Evolutionary conservation across 1,284 basidiomycete species (phyloP).

Genomic region (Golubevia sp.): DNA sequence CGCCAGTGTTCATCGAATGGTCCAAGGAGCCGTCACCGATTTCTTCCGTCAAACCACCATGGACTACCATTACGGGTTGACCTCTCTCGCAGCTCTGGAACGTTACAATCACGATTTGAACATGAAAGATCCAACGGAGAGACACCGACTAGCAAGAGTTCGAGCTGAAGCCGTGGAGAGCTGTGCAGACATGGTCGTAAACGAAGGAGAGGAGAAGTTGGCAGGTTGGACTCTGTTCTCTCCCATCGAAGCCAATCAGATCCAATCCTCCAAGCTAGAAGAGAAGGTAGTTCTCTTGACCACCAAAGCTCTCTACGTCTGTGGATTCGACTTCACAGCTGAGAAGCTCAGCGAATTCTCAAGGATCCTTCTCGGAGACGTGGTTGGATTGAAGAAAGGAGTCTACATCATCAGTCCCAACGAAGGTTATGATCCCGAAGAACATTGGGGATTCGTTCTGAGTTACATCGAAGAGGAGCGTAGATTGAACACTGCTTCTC

Average conservation of each 20-base stretch:
- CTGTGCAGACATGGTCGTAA: constrained; percentile 77
- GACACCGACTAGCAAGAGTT: constrained; percentile 83
- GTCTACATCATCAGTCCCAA: constrained; percentile 37
- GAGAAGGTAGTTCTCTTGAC: constrained; percentile 84
- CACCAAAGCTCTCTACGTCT: constrained; percentile 30
- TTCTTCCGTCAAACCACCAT: constrained; percentile 81
- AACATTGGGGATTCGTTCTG: constrained; percentile 49
- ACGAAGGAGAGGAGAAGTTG: constrained; percentile 77
- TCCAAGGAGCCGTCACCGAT: constrained; percentile 72
- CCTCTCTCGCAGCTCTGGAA: constrained; percentile 24
- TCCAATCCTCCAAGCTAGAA: constrained; percentile 68
- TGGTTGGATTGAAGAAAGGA: constrained; percentile 82
- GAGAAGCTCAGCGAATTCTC: constrained; percentile 52
- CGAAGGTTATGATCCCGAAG: constrained; percentile 41
- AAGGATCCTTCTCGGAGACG: constrained; percentile 80
- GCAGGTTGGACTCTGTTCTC: constrained; percentile 91
- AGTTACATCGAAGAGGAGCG: constrained; percentile 26
- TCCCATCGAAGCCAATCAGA: constrained; percentile 76
- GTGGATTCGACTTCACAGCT: constrained; percentile 72
- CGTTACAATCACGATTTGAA: constrained; percentile 66
- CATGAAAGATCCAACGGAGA: constrained; percentile 84
- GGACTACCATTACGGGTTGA: constrained; percentile 35
- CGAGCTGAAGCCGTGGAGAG: constrained; percentile 72
- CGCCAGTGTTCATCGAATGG: constrained; percentile 41
- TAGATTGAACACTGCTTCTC: constrained; percentile 28